phyloP scores from a whole-genome alignment of 805 yeast species.

The Lipomyces mesembrius region DNA sequence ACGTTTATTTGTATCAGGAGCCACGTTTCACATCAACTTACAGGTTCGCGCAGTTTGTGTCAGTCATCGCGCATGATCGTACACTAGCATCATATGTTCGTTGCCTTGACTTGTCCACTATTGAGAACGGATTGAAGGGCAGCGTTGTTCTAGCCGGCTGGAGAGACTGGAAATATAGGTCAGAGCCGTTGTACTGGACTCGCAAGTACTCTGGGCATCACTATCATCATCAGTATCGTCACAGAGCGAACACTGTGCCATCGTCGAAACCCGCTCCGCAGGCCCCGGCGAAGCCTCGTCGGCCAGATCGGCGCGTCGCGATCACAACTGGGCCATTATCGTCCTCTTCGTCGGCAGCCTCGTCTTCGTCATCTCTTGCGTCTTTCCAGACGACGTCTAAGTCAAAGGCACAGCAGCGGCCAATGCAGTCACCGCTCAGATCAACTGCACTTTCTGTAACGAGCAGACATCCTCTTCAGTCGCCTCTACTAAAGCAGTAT shows the following conservation, averaged over 20 bases:
- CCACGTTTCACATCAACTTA: slow-evolving; percentile 71
- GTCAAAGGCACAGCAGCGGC: not conserved
- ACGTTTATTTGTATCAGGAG: slow-evolving; percentile 52
- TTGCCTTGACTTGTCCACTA: slow-evolving; percentile 60
- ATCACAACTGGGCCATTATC: slow-evolving; percentile 1
- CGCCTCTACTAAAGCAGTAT: slow-evolving; percentile 62
- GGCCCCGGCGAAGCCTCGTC: slow-evolving; percentile 4
- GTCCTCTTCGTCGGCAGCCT: slow-evolving; percentile 15
- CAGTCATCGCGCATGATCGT: slow-evolving; percentile 62
- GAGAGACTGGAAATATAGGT: slow-evolving; percentile 88
- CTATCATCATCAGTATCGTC: slow-evolving; percentile 37
- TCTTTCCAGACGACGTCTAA: not conserved
- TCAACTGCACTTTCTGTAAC: slow-evolving; percentile 55
- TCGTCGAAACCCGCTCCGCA: not conserved
- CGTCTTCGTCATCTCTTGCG: slow-evolving; percentile 14
- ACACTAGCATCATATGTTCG: slow-evolving; percentile 62
- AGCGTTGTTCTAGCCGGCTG: slow-evolving; percentile 65
- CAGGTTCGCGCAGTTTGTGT: slow-evolving; percentile 77
- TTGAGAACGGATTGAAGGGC: slow-evolving; percentile 40
- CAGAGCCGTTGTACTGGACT: slow-evolving; percentile 55
- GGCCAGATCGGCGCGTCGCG: slow-evolving; percentile 10
- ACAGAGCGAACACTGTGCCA: slow-evolving; percentile 18
- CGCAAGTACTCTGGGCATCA: slow-evolving; percentile 21
- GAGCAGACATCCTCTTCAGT: slow-evolving; percentile 50
- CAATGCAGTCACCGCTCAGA: not conserved